Evolutionary conservation across 2,329 filamentous ascomycete species (phyloP).

Genomic region (Colletotrichum tofieldiae): DNA sequence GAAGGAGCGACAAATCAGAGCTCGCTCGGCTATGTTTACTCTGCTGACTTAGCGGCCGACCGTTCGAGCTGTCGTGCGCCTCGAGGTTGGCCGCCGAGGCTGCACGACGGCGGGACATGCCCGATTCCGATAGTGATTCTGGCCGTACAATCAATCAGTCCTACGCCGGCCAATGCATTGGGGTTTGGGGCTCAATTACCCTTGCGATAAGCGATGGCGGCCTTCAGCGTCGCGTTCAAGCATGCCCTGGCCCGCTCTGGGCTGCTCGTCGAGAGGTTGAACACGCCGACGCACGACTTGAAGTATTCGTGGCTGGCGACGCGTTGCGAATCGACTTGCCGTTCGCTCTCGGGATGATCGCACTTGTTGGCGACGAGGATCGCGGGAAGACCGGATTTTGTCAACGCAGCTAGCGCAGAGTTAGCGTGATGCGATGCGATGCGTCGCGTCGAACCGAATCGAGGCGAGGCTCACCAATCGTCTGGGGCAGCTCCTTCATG

Average conservation of each 20-base stretch:
- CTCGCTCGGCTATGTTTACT: slow-evolving; percentile 80
- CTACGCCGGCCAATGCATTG: slow-evolving; percentile 28
- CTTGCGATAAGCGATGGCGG: slow-evolving; percentile 77
- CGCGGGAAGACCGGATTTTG: slow-evolving; percentile 81
- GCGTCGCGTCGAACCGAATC: slow-evolving; percentile 13
- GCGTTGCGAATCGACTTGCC: slow-evolving; percentile 79
- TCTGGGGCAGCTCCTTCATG: slow-evolving; percentile 80
- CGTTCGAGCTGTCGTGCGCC: slow-evolving; percentile 64
- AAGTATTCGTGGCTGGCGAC: slow-evolving; percentile 76
- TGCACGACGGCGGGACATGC: slow-evolving; percentile 67
- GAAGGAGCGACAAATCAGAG: slow-evolving; percentile 77
- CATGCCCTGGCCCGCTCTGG: slow-evolving; percentile 83
- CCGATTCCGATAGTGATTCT: slow-evolving; percentile 53
- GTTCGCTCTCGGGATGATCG: slow-evolving; percentile 80
- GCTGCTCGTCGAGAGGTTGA: slow-evolving; percentile 79
- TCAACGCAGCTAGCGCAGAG: slow-evolving; percentile 75
- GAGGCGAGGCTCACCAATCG: slow-evolving; percentile 77
- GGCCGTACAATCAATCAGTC: slow-evolving; percentile 26
- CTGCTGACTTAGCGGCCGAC: slow-evolving; percentile 71
- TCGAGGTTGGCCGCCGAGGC: slow-evolving; percentile 76
- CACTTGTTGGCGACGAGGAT: slow-evolving; percentile 92
- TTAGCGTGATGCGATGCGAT: slow-evolving; percentile 45
- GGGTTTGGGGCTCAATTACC: slow-evolving; percentile 67
- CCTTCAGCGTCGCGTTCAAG: slow-evolving; percentile 81
- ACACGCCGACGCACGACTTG: slow-evolving; percentile 78